A percentile compares a stretch with the other conserved stretches of the same genome.
phyloP scores from a whole-genome alignment of 2,329 filamentous ascomycete genomes.

The Fusarium avenaceum region DNA sequence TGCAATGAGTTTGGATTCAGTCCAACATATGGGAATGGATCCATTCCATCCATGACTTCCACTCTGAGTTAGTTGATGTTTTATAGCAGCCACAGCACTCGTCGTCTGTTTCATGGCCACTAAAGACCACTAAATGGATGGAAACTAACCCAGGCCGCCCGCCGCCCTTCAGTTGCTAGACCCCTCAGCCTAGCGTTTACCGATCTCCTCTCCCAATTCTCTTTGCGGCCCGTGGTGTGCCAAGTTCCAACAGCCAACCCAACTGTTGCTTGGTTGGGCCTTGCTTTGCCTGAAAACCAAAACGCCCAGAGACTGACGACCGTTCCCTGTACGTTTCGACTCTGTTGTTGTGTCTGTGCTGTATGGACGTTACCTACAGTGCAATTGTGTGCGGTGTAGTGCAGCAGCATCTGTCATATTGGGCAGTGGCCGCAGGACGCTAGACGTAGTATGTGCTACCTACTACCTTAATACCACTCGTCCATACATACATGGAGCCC shows the following conservation, averaged over 20 bases:
- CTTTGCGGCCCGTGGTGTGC: constrained; percentile 23
- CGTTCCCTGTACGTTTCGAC: constrained; percentile 38
- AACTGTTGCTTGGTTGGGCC: constrained; percentile 15
- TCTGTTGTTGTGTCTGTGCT: constrained; percentile 10
- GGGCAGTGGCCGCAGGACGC: not conserved
- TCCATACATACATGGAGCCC: not conserved
- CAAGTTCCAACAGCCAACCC: constrained; percentile 21
- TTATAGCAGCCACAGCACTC: constrained; percentile 20
- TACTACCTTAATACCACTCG: no score
- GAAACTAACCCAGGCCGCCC: constrained; percentile 33
- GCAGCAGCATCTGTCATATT: constrained; percentile 27
- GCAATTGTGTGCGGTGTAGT: not conserved
- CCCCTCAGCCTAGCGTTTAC: constrained; percentile 4
- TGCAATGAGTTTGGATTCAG: not conserved
- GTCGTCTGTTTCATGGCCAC: constrained; percentile 5
- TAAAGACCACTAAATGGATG: constrained; percentile 9
- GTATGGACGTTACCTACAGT: not conserved
- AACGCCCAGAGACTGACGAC: constrained; percentile 26
- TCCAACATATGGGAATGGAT: no score
- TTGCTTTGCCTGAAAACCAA: constrained; percentile 23
- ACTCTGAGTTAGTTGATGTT: not conserved
- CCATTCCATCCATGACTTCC: not conserved
- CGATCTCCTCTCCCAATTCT: constrained; percentile 14
- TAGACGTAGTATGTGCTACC: not conserved
- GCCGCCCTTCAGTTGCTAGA: constrained; percentile 25